Evolutionary conservation across 257 asterid species (phyloP).

Genomic region (Solanum corneliomulleri): DNA sequence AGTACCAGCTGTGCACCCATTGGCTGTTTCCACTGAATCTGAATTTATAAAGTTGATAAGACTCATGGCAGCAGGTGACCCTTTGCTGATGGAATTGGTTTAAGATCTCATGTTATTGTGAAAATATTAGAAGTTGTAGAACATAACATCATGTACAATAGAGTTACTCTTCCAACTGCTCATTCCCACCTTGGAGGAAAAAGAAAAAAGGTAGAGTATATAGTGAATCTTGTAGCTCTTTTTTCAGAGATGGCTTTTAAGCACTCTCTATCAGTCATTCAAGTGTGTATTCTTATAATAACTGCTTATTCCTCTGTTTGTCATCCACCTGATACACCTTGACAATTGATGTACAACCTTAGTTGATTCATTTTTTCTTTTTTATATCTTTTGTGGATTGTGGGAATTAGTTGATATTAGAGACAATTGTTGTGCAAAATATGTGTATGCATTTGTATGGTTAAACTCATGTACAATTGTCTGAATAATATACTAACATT

Average conservation of each 20-base stretch:
- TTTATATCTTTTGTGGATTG: background rate
- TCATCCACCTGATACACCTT: background rate
- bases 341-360: background rate
- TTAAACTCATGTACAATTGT: background rate
- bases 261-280: background rate
- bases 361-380: background rate
- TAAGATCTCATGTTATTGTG: background rate
- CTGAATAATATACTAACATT: background rate
- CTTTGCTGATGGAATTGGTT: slow-evolving; percentile 11
- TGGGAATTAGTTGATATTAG: background rate
- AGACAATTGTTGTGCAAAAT: background rate
- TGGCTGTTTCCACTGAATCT: slow-evolving; percentile 8
- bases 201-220: background rate
- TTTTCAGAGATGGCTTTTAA: background rate
- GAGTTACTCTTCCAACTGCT: background rate
- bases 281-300: background rate
- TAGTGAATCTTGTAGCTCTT: background rate
- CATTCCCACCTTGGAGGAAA: background rate
- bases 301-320: background rate
- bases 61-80: slow-evolving; percentile 14
- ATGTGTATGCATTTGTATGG: background rate
- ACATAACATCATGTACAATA: background rate
- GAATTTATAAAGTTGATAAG: slow-evolving; percentile 4
- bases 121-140: background rate
- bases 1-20: slow-evolving; percentile 13